Conservation (phyloP, 2,329 filamentous ascomycete genomes). For the Pezicula carpinea region DNA sequence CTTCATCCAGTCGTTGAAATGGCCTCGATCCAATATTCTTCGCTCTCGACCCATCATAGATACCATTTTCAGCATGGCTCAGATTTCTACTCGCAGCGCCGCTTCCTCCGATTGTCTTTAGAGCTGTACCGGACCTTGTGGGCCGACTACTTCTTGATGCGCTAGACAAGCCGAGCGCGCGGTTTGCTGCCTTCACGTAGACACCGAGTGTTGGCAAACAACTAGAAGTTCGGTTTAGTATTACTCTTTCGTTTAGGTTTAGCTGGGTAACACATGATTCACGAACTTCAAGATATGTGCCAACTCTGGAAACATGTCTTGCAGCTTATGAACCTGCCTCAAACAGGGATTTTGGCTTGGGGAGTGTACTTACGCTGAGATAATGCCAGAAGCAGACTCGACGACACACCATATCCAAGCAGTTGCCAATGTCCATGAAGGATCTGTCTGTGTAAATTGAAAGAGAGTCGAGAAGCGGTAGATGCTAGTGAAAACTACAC, state of each 20-base stretch:
- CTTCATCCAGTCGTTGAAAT: background rate
- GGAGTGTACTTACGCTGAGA: no score
- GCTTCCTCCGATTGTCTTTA: background rate
- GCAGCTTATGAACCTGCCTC: no score
- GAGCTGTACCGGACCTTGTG: background rate
- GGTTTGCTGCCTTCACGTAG: background rate
- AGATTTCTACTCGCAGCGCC: background rate
- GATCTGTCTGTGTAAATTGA: background rate
- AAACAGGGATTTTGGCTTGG: no score
- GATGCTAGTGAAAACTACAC: conserved; percentile 6
- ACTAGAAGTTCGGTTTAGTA: no score
- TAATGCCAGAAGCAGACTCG: background rate
- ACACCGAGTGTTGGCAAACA: background rate
- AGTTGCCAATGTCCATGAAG: background rate
- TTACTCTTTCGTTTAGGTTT: no score
- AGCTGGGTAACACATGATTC: no score
- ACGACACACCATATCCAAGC: background rate
- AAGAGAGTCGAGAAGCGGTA: conserved; percentile 6
- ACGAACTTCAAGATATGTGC: no score
- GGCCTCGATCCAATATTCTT: background rate
- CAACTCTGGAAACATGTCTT: no score
- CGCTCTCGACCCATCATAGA: background rate
- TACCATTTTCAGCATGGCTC: background rate
- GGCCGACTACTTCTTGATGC: background rate
- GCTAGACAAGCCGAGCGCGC: background rate